Evolutionary conservation across 129 eudicot species (phyloP), one percentile per base, ranked within the genome.

Genomic region (Flaveria trinervia): DNA sequence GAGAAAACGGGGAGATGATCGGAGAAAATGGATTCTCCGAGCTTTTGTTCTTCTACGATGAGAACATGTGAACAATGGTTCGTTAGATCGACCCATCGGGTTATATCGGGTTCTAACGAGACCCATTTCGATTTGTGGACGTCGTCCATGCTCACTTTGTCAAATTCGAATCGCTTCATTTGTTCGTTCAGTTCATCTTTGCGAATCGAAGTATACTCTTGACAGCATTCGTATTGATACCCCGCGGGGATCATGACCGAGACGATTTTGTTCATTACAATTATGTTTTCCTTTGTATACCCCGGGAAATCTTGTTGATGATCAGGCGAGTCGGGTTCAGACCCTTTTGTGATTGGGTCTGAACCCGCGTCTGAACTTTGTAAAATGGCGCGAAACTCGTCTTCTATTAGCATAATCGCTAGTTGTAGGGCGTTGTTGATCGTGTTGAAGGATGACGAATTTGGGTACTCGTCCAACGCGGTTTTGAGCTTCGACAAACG

Each of bases 161-260:
- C 91, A 26, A 72, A 78, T 9, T 88, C 98, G 11, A 80, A 80
- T 12, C 73, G 75, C 33, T 50, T 73, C 65, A 90, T 25, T 26
- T 86, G 88, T 0, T 85, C 88, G 3, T 62, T 49, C 26, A 90
- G 75, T 16, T 82, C 85, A 4, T 59, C 83, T 51, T 90, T 80
- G 3, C 98, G 83, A 16, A 87, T 50, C 14, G 76, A 36, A 3
- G 67, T 59, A 60, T 88, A 93, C 14, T 81, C 93, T 52, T 89
- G 93, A 36, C 88, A 79, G 50, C 96, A 93, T 52, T 93, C 96
- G 1, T 80, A 80, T 28, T 90, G 89, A 60, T 90, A 89, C 4
- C 98, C 98, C 0, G 84, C 79, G 0, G 45, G 13, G 44, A 89
- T 79, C 98, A 93, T 90, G 4, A 87, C 20, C 0, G 67, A 0